These are phyloP conservation scores for Geotrichum histeridarum DNA, from an alignment of 1,139 yeast species.

Conservation along the genomic window DNA sequence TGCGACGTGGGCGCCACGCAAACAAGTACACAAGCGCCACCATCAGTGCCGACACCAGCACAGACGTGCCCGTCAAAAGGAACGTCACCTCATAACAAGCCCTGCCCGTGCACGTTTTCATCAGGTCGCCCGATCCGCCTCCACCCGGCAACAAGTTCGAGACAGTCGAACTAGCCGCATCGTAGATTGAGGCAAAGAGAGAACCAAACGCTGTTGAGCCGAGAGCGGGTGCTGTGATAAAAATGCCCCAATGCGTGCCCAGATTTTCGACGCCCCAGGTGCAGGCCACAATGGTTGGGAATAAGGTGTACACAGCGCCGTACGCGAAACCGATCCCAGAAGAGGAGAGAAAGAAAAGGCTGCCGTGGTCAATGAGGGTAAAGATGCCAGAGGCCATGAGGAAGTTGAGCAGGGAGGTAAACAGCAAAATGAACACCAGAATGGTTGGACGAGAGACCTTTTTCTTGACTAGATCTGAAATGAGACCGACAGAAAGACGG, in stretches of 20 bases:
- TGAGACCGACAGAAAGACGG: conserved; percentile 61
- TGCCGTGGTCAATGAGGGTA: conserved; percentile 33
- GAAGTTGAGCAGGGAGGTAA: conserved; percentile 30
- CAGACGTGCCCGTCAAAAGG: conserved; percentile 7
- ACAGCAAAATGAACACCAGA: conserved; percentile 26
- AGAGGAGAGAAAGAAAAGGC: conserved; percentile 42
- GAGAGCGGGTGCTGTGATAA: conserved; percentile 85
- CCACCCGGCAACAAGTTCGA: conserved; percentile 6
- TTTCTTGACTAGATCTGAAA: conserved; percentile 48
- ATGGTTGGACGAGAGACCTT: conserved; percentile 32
- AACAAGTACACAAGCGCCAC: conserved; percentile 12
- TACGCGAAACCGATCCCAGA: conserved; percentile 64
- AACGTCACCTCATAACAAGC: conserved; percentile 26
- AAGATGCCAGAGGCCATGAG: conserved; percentile 37
- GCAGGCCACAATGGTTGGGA: conserved; percentile 74
- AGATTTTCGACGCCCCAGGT: conserved; percentile 88
- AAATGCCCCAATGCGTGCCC: conserved; percentile 92
- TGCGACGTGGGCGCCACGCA: conserved; percentile 15
- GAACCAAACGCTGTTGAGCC: conserved; percentile 72
- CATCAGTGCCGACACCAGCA: conserved; percentile 1
- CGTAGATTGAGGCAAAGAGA: conserved; percentile 64
- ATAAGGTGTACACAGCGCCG: conserved; percentile 80
- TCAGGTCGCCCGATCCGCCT: neutral
- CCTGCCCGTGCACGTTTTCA: conserved; percentile 23
- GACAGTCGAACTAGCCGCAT: conserved; percentile 31